Evolutionary conservation across 2,329 filamentous ascomycete species (phyloP).

Genomic region (Venturia effusa): DNA sequence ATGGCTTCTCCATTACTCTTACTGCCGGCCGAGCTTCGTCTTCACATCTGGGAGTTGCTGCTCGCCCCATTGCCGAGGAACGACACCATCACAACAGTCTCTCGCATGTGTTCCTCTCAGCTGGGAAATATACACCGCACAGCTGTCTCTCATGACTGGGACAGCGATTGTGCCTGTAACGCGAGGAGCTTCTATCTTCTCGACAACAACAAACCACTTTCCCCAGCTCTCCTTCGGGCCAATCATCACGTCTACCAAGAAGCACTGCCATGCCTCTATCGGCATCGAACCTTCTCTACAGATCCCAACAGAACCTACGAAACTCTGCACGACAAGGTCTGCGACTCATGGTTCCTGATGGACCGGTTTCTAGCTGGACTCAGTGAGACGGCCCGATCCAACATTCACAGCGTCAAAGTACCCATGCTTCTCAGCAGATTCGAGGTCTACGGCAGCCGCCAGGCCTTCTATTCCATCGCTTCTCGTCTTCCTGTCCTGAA

Average conservation of each 20-base stretch:
- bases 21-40: constrained; percentile 10
- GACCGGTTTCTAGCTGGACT: constrained; percentile 5
- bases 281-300: constrained; percentile 2
- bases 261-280: constrained; percentile 10
- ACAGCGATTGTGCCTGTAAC: neutral
- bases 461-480: constrained; percentile 9
- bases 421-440: constrained; percentile 10
- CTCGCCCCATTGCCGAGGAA: neutral
- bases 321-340: neutral
- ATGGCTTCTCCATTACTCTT: neutral
- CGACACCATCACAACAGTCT: constrained; percentile 2
- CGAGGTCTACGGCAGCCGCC: constrained; percentile 8
- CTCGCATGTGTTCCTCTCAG: constrained; percentile 5
- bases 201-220: neutral
- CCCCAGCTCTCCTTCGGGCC: constrained; percentile 7
- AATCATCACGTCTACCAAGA: constrained; percentile 9
- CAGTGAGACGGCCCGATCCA: neutral
- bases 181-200: constrained; percentile 3
- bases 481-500: constrained; percentile 5
- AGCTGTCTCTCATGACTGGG: constrained; percentile 6
- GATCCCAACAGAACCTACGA: constrained; percentile 6
- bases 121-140: neutral
- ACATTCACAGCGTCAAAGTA: constrained; percentile 3
- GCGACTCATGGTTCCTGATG: constrained; percentile 11
- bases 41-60: constrained; percentile 9